Evolutionary conservation across 2,329 filamentous ascomycete species (phyloP).

Genomic region (Colletotrichum spaethianum): DNA sequence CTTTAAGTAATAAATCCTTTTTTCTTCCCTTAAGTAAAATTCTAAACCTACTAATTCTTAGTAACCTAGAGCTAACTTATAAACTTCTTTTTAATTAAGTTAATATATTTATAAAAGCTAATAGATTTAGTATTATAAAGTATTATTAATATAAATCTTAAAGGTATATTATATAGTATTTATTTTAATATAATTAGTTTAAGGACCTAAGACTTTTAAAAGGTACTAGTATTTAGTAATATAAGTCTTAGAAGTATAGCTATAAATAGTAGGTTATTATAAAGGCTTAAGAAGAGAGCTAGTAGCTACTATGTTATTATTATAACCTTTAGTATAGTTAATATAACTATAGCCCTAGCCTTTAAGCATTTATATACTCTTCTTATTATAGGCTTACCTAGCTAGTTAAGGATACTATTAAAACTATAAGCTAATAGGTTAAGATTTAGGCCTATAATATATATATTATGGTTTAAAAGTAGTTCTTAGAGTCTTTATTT

Average conservation of each 20-base stretch:
- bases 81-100: background rate
- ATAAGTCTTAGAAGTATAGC: conserved; percentile 36
- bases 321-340: background rate
- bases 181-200: background rate
- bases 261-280: background rate
- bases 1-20: no score
- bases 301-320: background rate
- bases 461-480: no score
- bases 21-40: background rate
- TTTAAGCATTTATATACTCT: background rate
- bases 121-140: background rate
- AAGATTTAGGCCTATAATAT: conserved; percentile 11
- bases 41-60: background rate
- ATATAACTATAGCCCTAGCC: background rate
- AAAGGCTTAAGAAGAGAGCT: background rate
- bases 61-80: background rate
- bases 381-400: background rate
- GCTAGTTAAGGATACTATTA: background rate
- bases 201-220: background rate
- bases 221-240: conserved; percentile 12
- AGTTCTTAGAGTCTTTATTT: conserved; percentile 29
- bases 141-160: background rate
- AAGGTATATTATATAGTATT: background rate
- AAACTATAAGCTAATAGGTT: background rate
- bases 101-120: background rate